Base-by-base conservation (phyloP, 306 rosid genomes). In the Phaseolus lunatus region DNA sequence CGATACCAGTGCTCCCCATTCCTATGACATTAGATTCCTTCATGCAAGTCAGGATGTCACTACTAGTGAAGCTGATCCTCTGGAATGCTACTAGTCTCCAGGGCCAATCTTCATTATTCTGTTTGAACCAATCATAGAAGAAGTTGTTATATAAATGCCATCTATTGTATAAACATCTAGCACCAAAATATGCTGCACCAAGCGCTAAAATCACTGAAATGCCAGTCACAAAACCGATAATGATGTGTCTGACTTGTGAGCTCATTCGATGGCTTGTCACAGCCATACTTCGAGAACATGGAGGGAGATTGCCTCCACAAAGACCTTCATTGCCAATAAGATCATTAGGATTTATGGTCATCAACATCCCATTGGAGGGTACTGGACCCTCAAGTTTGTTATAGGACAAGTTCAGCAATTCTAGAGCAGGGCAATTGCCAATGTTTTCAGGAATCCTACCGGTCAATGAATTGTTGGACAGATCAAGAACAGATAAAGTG, bases 21-120 rank as follows among this genome's bases (percentile, higher is more conserved):
- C 96, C 98, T 15, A 91, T 88, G 43, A 96, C 69, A 72, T 96
- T 96, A 9, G 95, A 82, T 49, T 96, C 96, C 65, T 87, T 86
- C 33, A 96, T 82, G 77, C 91, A 84, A 14, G 85, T 67, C 18
- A 96, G 86, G 72, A 96, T 87, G 47, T 96, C 99, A 72, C 58
- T 83, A 57, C 90, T 89, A 3, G 91, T 87, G 90, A 96, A 89
- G 79, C 85, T 85, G 39, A 96, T 62, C 86, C 96, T 91, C 77
- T 96, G 99, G 74, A 96, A 96, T 74, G 93, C 92, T 47, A 96
- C 96, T 53, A 92, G 67, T 69, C 97, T 88, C 96, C 99, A 96
- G 5, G 96, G 90, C 97, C 97, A 93, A 78, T 91, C 90, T 83
- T 85, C 85, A 58, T 70, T 84, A 78, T 79, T 84, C 54, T 79